Base-by-base conservation (phyloP, 495 filamentous ascomycete species). In the Penicillium silybi region DNA sequence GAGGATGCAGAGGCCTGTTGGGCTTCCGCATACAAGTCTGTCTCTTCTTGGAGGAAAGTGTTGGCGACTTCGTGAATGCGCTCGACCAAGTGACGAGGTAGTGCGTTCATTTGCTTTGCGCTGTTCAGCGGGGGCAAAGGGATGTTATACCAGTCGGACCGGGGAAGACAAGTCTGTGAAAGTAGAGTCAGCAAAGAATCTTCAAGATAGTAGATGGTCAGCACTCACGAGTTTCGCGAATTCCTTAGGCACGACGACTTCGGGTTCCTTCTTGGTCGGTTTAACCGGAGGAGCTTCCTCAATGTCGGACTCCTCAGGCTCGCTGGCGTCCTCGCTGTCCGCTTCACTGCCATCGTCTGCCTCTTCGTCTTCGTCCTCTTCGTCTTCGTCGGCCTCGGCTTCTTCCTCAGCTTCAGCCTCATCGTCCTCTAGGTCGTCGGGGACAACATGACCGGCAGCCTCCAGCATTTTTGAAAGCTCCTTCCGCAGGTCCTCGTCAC, bases 71-170 rank as follows among this genome's bases (percentile, higher is more conserved):
- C 69, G 57, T 93, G 85, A 17, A 97, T 67, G 40, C 83, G 84
- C n/a, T 84, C 79, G 20, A 93, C 75, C 18, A 85, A 69, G 44
- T 83, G 73, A 18, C 73, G 68, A 46, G 85, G 74, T 27, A 80
- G 69, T 27, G 77, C 60, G 29, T 72, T 67, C 53, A 79, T 63
- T 52, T 77, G 67, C 47, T 80, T 74, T 15, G 72, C 58, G 62
- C 52, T 8, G 77, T 68, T 29, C 7, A 92, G 68, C 7, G 69
- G 58, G 38, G 86, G 84, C 32, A 92, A 77, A 49, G 75, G 65
- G 34, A 78, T 74, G 41, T 81, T 78, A 66, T 96, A 87, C 92
- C 92, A 97, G 61, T 96, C 92, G 41, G 90, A 82, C 50, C 87
- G 80, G 32, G 90, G 87, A 52, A 82, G 73, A 57, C 95, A 85